Conservation (phyloP, 169 alveolate species). For the Sarcocystis neurona region DNA sequence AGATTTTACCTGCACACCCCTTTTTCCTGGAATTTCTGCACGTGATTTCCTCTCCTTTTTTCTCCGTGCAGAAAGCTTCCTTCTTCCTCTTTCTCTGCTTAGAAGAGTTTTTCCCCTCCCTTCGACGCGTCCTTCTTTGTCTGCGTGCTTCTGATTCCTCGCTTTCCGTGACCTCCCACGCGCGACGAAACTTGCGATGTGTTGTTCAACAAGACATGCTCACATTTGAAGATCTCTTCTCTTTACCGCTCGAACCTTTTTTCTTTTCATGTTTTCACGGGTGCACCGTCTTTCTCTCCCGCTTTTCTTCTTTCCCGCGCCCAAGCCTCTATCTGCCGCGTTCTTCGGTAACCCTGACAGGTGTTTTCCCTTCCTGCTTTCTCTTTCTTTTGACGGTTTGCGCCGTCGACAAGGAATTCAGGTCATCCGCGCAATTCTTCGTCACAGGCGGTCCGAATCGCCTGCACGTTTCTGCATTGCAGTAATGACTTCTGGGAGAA, state of each 20-base stretch:
- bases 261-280: not conserved
- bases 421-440: not conserved
- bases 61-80: not conserved
- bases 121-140: not conserved
- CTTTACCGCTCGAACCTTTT: not conserved
- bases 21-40: not conserved
- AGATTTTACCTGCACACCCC: not conserved
- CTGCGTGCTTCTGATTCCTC: not conserved
- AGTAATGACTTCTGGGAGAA: not conserved
- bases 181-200: not conserved
- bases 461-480: not conserved
- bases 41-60: not conserved
- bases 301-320: not conserved
- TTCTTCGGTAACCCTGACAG: not conserved
- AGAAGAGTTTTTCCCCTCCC: too few species aligned
- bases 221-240: not conserved
- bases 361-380: not conserved
- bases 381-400: not conserved
- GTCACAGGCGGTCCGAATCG: not conserved
- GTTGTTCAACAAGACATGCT: not conserved
- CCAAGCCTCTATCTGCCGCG: not conserved
- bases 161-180: not conserved
- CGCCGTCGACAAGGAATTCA: not conserved
- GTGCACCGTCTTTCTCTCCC: not conserved
- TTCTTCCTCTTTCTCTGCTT: too few species aligned